These are phyloP conservation scores for Candida saitoana DNA, from an alignment of 805 yeast genomes.

Conservation along the genomic window DNA sequence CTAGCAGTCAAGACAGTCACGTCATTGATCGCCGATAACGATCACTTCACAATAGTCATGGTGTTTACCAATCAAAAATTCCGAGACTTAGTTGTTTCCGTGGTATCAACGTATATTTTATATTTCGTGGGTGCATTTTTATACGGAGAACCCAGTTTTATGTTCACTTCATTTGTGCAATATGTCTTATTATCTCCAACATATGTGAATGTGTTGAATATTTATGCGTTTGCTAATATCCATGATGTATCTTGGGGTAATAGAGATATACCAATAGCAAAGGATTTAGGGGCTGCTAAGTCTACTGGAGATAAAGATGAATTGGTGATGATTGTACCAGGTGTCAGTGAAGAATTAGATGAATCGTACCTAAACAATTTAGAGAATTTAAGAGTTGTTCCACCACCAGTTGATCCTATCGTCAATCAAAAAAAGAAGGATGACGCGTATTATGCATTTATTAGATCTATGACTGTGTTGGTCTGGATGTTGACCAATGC, in stretches of 20 bases:
- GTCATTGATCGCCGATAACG: constrained; percentile 43
- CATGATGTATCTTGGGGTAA: constrained; percentile 99
- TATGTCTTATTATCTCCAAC: constrained; percentile 82
- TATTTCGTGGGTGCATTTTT: constrained; percentile 75
- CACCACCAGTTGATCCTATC: constrained; percentile 27
- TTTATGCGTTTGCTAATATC: constrained; percentile 92
- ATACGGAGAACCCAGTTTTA: constrained; percentile 88
- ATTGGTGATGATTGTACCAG: constrained; percentile 52
- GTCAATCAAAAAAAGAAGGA: constrained; percentile 30
- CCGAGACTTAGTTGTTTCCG: constrained; percentile 82
- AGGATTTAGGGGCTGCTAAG: constrained; percentile 82
- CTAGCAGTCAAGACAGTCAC: constrained; percentile 72
- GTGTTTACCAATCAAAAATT: constrained; percentile 67
- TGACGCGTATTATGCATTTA: constrained; percentile 82
- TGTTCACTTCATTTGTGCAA: constrained; percentile 83
- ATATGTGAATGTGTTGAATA: constrained; percentile 84
- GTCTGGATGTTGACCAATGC: constrained; percentile 87
- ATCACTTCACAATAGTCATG: constrained; percentile 39
- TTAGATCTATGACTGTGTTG: constrained; percentile 84
- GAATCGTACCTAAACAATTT: constrained; percentile 63
- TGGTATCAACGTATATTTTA: constrained; percentile 76
- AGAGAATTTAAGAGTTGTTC: constrained; percentile 46
- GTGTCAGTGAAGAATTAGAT: constrained; percentile 73
- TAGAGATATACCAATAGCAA: constrained; percentile 66
- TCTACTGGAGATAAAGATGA: constrained; percentile 41